Evolutionary conservation across 164 flowering plant species (phyloP), one percentile per base, ranked within the genome.

Genomic region (Vitis labrusca): DNA sequence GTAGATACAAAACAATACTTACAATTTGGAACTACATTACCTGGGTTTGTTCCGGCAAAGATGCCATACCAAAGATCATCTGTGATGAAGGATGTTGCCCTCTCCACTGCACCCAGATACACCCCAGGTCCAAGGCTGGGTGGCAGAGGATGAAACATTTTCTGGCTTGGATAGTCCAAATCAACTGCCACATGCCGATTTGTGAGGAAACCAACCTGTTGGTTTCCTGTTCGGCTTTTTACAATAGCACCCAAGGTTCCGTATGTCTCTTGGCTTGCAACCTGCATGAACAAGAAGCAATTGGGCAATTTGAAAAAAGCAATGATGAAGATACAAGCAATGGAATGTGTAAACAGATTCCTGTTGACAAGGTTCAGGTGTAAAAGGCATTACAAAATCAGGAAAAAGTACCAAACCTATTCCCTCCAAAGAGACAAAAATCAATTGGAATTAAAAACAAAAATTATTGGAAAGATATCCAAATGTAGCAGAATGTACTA

Each of bases 41-140:
- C 99, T 89, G 99, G 98, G 74, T 95, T 95, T 55, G 86, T 91
- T 72, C 97, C 98, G 61, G 99, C 97, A 82, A 91, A 95, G 68
- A 94, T 91, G 53, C 93, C 99, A 77, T 93, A 95, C 99, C 99
- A 95, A 65, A 89, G 90, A 76, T 95, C 99, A 82, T 95, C 99
- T 15, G 97, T 90, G 72, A 95, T 93, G 78, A 95, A 95, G 56
- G 99, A 95, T 51, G 99, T 95, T 69, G 99, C 99, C 77, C 99
- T 89, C 83, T 94, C 99, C 49, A 95, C 99, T 50, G 99, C 93
- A 75, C 99, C 99, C 16, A 95, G 84, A 80, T 95, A 95, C 16
- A 93, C 93, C 15, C 97, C 99, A 50, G 99, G 99, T 70, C 99
- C 99, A 70, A 93, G 93, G 79, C 87, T 93, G 61, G 99, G 99